These are phyloP conservation scores for Saccharomycopsis crataegensis DNA, from an alignment of 1,139 yeast species.

Conservation along the genomic window DNA sequence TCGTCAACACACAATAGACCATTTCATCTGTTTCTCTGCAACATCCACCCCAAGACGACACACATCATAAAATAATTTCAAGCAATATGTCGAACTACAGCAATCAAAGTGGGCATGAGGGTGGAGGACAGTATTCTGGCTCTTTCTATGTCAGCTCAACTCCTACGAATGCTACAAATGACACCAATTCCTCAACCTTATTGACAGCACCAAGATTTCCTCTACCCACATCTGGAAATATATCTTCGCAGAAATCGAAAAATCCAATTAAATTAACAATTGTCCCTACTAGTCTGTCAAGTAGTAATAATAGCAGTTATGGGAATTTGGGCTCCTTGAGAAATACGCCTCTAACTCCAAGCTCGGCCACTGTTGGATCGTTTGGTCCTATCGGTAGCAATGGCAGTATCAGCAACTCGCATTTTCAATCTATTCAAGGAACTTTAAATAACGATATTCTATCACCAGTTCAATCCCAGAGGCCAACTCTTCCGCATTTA, in stretches of 20 bases:
- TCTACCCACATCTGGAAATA: neutral
- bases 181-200: neutral
- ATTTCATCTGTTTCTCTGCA: no score
- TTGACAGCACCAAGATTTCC: neutral
- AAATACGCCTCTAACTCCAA: constrained; percentile 18
- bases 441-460: constrained; percentile 7
- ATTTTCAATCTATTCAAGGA: constrained; percentile 5
- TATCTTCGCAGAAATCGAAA: neutral
- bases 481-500: constrained; percentile 4
- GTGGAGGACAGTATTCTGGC: neutral
- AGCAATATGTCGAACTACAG: no score
- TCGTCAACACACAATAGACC: no score
- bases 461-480: constrained; percentile 10
- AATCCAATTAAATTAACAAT: constrained; percentile 11
- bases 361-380: constrained; percentile 5
- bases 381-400: neutral
- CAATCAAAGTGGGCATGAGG: no score
- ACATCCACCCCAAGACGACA: no score
- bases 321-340: constrained; percentile 10
- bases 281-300: constrained; percentile 3
- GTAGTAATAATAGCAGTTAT: constrained; percentile 3
- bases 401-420: neutral
- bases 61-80: no score
- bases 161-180: neutral
- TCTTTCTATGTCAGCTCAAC: neutral